Evolutionary conservation across 2,329 filamentous ascomycete species (phyloP).

Genomic region (Pseudogymnoascus sp.): DNA sequence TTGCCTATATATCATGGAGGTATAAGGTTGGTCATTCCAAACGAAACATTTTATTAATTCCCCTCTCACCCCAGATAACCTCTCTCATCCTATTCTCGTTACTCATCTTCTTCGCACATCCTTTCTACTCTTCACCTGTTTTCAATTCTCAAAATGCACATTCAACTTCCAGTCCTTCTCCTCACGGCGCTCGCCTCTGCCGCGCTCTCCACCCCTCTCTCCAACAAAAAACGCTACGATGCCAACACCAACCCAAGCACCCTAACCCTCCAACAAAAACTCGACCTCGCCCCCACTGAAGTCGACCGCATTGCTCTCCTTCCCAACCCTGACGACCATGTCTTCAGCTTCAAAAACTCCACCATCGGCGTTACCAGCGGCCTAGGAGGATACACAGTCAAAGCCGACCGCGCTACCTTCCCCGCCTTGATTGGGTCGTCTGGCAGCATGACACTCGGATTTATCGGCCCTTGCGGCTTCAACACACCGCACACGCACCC

Average conservation of each 20-base stretch:
- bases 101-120: neutral
- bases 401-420: conserved; percentile 29
- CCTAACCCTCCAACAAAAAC: neutral
- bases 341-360: neutral
- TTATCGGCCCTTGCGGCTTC: conserved; percentile 27
- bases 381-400: conserved; percentile 27
- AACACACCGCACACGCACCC: conserved; percentile 29
- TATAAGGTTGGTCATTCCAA: neutral
- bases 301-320: neutral
- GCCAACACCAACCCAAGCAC: neutral
- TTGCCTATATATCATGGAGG: neutral
- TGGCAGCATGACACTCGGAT: conserved; percentile 28
- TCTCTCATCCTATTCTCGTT: neutral
- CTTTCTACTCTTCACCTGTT: neutral
- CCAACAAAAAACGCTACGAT: neutral
- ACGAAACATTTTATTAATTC: neutral
- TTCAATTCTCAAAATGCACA: neutral
- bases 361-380: neutral
- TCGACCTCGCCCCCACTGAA: neutral
- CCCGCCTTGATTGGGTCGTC: conserved; percentile 29
- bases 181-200: neutral
- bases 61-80: neutral
- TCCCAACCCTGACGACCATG: neutral
- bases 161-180: neutral
- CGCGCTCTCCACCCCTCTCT: neutral